Evolutionary conservation across 1,139 yeast species (phyloP), one percentile per base, ranked within the genome.

Genomic region (Nakaseomyces uthaithaninus): DNA sequence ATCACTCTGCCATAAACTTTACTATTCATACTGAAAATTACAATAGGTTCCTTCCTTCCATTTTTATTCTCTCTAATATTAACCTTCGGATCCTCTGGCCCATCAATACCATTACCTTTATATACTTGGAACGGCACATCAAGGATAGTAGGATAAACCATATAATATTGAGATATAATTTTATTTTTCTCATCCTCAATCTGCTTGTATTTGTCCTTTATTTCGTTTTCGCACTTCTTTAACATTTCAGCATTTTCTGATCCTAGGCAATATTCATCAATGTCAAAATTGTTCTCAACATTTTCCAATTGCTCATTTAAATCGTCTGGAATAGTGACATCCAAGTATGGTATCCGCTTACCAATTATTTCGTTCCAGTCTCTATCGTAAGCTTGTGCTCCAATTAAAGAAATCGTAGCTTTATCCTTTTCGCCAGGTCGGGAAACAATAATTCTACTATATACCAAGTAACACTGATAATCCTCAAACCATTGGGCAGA

Each of bases 11-110:
- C 62, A 4, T 44, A 43, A 8, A 42, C 44, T 4, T 58, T 45
- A 14, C 47, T 42, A 33, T 45, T 43, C 45, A 62, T 57, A 47
- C 69, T 71, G 58, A 68, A 72, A 6, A 70, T 60, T 18, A 72
- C 59, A 18, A 71, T 53, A 3, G 77, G 77, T 45, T 72, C 77
- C 18, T 15, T 14, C n/a, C 2, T 11, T 1, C 33, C 24, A 18
- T 36, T 20, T 27, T 62, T 63, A 34, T 47, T 62, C 27, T 48
- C 54, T 10, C 64, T 55, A 27, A 62, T 41, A 10, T 66, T 48
- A 17, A 70, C 54, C 39, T 74, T 56, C 4, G 75, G 75, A 48
- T 70, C 74, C 48, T 70, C 74, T 1, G 75, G 71, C 0, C 74
- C 74, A 42, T 59, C 62, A 43, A 55, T 61, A 35, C 51, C 54